Percentiles rank a stretch among this genome's conserved stretches.
Evolutionary conservation across 2,329 filamentous ascomycete genomes (phyloP).

Genomic region (Chaetothyriales sp.): DNA sequence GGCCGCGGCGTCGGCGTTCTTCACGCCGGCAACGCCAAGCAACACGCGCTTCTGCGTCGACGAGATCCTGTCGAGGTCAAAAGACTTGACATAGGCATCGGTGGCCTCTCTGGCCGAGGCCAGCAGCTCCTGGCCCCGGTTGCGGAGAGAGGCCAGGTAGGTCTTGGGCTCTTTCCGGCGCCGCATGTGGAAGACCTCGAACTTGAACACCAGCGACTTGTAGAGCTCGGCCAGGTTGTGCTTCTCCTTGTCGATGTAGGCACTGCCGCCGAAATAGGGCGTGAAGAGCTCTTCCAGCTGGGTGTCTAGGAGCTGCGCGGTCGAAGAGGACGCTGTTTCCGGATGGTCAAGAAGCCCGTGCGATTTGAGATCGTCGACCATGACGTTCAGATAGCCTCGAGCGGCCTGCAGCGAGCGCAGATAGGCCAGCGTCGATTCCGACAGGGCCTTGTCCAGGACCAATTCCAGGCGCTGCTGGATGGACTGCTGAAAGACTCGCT

Average conservation of each 20-base stretch:
- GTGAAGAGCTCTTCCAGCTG: constrained; percentile 54
- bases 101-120: constrained; percentile 63
- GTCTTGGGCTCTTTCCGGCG: constrained; percentile 79
- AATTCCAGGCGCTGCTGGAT: constrained; percentile 92
- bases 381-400: constrained; percentile 67
- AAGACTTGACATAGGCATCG: constrained; percentile 64
- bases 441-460: constrained; percentile 87
- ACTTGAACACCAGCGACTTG: constrained; percentile 88
- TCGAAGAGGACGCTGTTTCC: constrained; percentile 76
- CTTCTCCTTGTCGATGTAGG: constrained; percentile 53
- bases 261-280: constrained; percentile 51
- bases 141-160: constrained; percentile 83
- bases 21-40: constrained; percentile 71
- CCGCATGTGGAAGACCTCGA: constrained; percentile 71
- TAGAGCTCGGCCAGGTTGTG: constrained; percentile 64
- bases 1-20: constrained; percentile 53
- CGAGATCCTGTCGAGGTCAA: constrained; percentile 80
- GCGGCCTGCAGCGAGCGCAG: constrained; percentile 82
- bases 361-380: constrained; percentile 85
- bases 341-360: constrained; percentile 94
- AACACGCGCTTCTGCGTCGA: constrained; percentile 82
- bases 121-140: constrained; percentile 77
- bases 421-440: constrained; percentile 83
- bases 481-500: constrained; percentile 93
- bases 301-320: constrained; percentile 55